Evolutionary conservation across 129 eudicot genomes (phyloP), one percentile per base, ranked within the genome.

Genomic region (Oenanthe sinensis): DNA sequence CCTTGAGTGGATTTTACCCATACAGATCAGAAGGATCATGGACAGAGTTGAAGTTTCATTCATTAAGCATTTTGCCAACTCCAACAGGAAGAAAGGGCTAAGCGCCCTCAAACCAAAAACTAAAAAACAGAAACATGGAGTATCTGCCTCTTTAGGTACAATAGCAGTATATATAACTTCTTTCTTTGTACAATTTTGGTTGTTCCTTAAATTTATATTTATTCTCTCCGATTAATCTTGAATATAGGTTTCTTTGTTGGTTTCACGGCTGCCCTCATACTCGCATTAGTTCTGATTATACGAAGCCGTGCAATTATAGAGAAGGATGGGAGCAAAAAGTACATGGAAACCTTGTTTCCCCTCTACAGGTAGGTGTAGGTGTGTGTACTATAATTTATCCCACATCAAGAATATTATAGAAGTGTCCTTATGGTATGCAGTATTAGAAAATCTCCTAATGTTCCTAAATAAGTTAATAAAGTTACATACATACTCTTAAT

Each of bases 41-140:
- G 85, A 87, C 65, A 77, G 84, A 19, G 91, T 87, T 26, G 94
- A 89, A 78, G 85, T 80, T 26, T 75, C 82, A 6, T 87, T 85
- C 49, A 70, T 84, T 20, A 86, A 87, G 83, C 91, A 90, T 63
- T 90, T 90, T 55, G 60, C 83, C 74, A 86, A 90, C 36, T 81
- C 84, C 8, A 86, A 90, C 39, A 88, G 91, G 10, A 58, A 82
- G 49, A 80, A 83, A 84, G 94, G 88, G 69, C 82, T 84, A 81
- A 76, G 42, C 15, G 45, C 33, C 4, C 74, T 85, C 33, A 80
- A 85, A 40, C 87, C 81, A 15, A 77, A 71, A 73, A 43, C 86
- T 76, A 90, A 79, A 50, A 90, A 50, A 47, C 89, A 87, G 55
- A 80, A 26, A 17, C 91, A 90, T 50, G 77, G 84, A 76, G 80